These are phyloP conservation scores for Stereum hirsutum DNA, from an alignment of 1,284 basidiomycete genomes.

Conservation along the genomic window DNA sequence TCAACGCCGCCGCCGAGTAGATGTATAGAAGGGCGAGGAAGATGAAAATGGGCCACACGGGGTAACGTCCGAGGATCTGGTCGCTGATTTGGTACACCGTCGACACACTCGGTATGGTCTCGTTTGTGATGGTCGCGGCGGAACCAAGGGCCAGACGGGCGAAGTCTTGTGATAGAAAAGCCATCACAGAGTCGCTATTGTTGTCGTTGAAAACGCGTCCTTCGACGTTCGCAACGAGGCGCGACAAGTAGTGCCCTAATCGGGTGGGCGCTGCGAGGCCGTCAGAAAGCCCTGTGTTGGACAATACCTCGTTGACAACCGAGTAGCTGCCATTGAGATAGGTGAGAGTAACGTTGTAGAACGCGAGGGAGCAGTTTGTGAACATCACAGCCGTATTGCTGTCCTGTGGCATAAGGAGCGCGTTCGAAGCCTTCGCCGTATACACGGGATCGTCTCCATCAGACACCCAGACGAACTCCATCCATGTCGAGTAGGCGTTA, in stretches of 20 bases:
- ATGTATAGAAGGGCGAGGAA: background rate
- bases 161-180: slow-evolving; percentile 3
- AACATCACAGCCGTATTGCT: background rate
- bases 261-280: slow-evolving; percentile 8
- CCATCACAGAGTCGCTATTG: slow-evolving; percentile 1
- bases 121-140: slow-evolving; percentile 2
- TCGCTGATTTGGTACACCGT: too few species aligned
- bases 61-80: slow-evolving; percentile 3
- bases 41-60: background rate
- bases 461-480: background rate
- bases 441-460: background rate
- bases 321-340: slow-evolving; percentile 1
- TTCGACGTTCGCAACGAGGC: slow-evolving; percentile 1
- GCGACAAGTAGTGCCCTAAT: background rate
- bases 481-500: slow-evolving; percentile 2
- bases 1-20: background rate
- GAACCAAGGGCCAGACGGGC: slow-evolving; percentile 4
- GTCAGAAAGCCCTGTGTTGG: slow-evolving; percentile 4
- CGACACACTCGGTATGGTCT: background rate
- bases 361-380: slow-evolving; percentile 1
- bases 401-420: background rate
- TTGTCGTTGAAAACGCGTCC: slow-evolving; percentile 4
- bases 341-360: slow-evolving; percentile 2
- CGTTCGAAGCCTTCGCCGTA: background rate
- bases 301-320: background rate